Evolutionary conservation across 1,139 yeast species (phyloP).

Genomic region (Saccharomycopsis phalli): DNA sequence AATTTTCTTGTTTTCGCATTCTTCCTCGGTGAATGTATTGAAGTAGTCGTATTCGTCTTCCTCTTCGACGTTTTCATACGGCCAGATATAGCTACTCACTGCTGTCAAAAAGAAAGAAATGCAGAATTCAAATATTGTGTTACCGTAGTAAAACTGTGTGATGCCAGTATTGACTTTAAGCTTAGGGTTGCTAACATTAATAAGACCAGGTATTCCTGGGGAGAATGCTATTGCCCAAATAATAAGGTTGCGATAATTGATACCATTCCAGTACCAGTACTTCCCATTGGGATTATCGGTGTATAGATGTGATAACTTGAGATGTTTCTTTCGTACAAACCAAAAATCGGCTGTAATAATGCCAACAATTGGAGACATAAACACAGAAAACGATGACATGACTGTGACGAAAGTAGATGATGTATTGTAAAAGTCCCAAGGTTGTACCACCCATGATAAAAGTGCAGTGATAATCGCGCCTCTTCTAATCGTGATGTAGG

Average conservation of each 20-base stretch:
- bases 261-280: conserved; percentile 33
- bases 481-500: conserved; percentile 41
- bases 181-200: conserved; percentile 23
- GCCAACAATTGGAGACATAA: conserved; percentile 37
- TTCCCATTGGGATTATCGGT: conserved; percentile 31
- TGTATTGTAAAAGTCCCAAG: conserved; percentile 40
- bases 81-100: not conserved
- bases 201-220: conserved; percentile 37
- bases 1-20: conserved; percentile 2
- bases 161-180: conserved; percentile 29
- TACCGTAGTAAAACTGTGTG: conserved; percentile 34
- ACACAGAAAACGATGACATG: conserved; percentile 36
- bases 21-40: not conserved
- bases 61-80: not conserved
- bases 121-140: conserved; percentile 33
- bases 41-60: conserved; percentile 3
- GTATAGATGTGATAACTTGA: conserved; percentile 31
- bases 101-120: conserved; percentile 29
- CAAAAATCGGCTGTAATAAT: conserved; percentile 36
- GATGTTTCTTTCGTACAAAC: conserved; percentile 28
- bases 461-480: conserved; percentile 39
- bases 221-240: conserved; percentile 34
- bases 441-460: conserved; percentile 37
- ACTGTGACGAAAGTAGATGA: conserved; percentile 38
- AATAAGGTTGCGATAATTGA: conserved; percentile 36